phyloP scores from a whole-genome alignment of 257 asterid species.

The Phtheirospermum japonicum region DNA sequence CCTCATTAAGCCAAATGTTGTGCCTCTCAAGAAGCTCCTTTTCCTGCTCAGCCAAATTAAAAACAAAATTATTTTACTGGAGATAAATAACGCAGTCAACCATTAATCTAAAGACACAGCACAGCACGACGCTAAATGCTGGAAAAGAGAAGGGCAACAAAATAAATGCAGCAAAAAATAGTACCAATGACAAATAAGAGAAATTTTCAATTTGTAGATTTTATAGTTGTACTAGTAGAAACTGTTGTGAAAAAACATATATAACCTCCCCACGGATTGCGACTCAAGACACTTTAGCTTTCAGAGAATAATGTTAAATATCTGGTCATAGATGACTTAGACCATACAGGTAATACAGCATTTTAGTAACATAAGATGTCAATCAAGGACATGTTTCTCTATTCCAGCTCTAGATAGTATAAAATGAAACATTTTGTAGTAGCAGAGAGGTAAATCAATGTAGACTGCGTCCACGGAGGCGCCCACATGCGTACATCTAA shows the following conservation, averaged over 20 bases:
- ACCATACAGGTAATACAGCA: neutral
- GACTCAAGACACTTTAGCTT: neutral
- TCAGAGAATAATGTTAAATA: neutral
- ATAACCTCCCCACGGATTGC: neutral
- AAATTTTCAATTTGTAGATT: neutral
- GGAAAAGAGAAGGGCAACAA: neutral
- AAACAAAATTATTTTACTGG: neutral
- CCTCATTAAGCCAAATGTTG: slow-evolving; percentile 89
- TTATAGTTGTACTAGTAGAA: neutral
- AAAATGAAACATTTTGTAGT: neutral
- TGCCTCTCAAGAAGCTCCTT: slow-evolving; percentile 95
- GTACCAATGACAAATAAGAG: slow-evolving; percentile 5
- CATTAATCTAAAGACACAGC: slow-evolving; percentile 16
- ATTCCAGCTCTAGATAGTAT: neutral
- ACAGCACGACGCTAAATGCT: slow-evolving; percentile 3
- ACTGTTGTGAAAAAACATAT: neutral
- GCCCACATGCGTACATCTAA: neutral
- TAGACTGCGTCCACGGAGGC: neutral
- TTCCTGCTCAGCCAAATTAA: slow-evolving; percentile 55
- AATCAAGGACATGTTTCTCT: neutral
- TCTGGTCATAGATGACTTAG: neutral
- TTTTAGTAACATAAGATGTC: neutral
- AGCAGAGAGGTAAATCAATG: neutral
- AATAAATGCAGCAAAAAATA: neutral
- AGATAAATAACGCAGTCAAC: slow-evolving; percentile 18